These are phyloP conservation scores for Spergularia marina DNA, from an alignment of 148 eudicot genomes.

Conservation along the genomic window DNA sequence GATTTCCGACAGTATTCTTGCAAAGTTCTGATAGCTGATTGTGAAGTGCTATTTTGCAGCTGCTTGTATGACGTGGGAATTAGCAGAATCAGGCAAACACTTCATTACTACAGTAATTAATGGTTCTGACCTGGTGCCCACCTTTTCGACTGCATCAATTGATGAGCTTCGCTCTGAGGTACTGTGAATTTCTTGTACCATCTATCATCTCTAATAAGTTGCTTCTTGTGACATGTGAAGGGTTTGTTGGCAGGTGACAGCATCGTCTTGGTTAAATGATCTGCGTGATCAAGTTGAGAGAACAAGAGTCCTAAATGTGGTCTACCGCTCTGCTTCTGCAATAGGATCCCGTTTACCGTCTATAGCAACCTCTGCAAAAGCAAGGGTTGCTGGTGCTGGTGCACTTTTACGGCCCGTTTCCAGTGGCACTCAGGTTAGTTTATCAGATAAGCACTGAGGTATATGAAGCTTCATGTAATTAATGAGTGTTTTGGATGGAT, in stretches of 20 bases:
- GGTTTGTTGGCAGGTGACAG: constrained; percentile 60
- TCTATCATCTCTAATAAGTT: neutral
- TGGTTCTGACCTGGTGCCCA: constrained; percentile 92
- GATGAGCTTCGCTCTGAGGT: constrained; percentile 99
- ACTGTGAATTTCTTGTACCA: constrained; percentile 11
- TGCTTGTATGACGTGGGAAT: constrained; percentile 98
- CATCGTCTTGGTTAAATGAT: constrained; percentile 95
- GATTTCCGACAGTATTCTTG: neutral
- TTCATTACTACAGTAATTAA: constrained; percentile 83
- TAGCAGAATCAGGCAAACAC: constrained; percentile 92
- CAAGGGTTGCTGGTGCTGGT: constrained; percentile 90
- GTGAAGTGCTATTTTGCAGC: constrained; percentile 46
- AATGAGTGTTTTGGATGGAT: too few relatives aligned
- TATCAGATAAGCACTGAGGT: neutral
- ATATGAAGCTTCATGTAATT: neutral
- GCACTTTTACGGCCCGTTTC: constrained; percentile 85
- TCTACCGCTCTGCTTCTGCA: constrained; percentile 93
- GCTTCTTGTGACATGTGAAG: constrained; percentile 9
- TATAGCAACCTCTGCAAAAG: constrained; percentile 77
- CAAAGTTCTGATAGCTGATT: constrained; percentile 11
- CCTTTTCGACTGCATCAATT: constrained; percentile 82
- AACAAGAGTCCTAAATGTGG: constrained; percentile 75
- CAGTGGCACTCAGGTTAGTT: constrained; percentile 74
- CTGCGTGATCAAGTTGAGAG: constrained; percentile 90
- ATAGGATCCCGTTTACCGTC: constrained; percentile 89